A percentile compares a stretch with the other conserved stretches of the same genome.
phyloP scores from a whole-genome alignment of 1,284 basidiomycete species.

The Fomitopsis betulina region DNA sequence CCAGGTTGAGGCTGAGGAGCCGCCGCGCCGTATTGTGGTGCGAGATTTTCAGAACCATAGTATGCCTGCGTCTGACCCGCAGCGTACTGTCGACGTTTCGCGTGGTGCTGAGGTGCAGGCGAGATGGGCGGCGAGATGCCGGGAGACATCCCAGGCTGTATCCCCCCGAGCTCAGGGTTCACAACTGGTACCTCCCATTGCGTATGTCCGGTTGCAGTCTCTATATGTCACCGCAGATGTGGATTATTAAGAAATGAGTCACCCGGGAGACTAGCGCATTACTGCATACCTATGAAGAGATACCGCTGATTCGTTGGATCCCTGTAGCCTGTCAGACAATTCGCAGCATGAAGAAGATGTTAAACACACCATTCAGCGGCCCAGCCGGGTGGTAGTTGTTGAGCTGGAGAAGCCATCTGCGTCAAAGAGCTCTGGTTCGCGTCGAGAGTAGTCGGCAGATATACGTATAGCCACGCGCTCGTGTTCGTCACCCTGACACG shows the following conservation, averaged over 20 bases:
- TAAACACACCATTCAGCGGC: slow-evolving; percentile 75
- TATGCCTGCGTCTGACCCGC: slow-evolving; percentile 86
- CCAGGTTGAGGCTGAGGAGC: slow-evolving; percentile 14
- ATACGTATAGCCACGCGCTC: background rate
- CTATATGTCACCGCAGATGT: slow-evolving; percentile 24
- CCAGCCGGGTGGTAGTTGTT: slow-evolving; percentile 86
- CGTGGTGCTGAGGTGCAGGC: slow-evolving; percentile 36
- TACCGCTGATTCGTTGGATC: slow-evolving; percentile 77
- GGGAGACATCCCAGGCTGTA: slow-evolving; percentile 16
- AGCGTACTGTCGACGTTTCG: slow-evolving; percentile 87
- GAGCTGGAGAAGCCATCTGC: slow-evolving; percentile 60
- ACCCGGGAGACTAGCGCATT: background rate
- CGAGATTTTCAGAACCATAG: slow-evolving; percentile 50
- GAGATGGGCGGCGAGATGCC: slow-evolving; percentile 30
- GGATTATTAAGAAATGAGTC: background rate
- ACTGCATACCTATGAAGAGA: slow-evolving; percentile 70
- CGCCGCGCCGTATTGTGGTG: slow-evolving; percentile 34
- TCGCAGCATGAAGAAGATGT: slow-evolving; percentile 11
- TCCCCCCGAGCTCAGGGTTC: slow-evolving; percentile 35
- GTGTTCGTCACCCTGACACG: slow-evolving; percentile 6
- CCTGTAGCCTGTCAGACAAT: slow-evolving; percentile 41
- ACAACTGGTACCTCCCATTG: slow-evolving; percentile 53
- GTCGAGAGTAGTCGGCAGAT: slow-evolving; percentile 1
- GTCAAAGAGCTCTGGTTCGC: slow-evolving; percentile 1
- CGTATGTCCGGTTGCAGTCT: slow-evolving; percentile 50